Conservation (phyloP, 2,329 filamentous ascomycete species). For the Aspergillus tanneri region DNA sequence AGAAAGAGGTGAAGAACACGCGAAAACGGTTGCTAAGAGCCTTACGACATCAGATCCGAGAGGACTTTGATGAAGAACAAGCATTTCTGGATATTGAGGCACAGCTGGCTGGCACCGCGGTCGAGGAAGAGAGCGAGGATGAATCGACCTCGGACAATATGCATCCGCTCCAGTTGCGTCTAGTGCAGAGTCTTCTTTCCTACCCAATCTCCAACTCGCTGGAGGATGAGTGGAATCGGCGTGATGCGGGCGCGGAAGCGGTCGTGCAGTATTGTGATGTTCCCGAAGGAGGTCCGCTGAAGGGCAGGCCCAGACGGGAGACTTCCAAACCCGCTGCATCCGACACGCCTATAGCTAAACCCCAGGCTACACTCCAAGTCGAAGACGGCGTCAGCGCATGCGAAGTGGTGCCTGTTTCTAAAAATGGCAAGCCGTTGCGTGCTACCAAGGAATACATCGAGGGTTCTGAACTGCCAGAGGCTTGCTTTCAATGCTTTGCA, state of each 20-base stretch:
- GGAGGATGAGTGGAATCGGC: conserved; percentile 21
- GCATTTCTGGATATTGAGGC: conserved; percentile 21
- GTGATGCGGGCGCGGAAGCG: conserved; percentile 14
- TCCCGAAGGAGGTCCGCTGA: conserved; percentile 21
- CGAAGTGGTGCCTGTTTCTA: conserved; percentile 5
- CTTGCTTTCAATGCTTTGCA: conserved; percentile 8
- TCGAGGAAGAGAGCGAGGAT: conserved; percentile 17
- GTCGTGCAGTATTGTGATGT: conserved; percentile 18
- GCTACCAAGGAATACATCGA: conserved; percentile 15
- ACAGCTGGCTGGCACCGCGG: conserved; percentile 17
- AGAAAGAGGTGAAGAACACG: conserved; percentile 21
- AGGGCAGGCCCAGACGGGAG: conserved; percentile 14
- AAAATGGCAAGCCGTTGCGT: conserved; percentile 7
- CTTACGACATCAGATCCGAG: conserved; percentile 14
- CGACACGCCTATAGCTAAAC: conserved; percentile 2
- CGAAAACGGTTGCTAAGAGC: conserved; percentile 11
- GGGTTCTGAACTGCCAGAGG: not conserved
- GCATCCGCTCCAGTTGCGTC: conserved; percentile 13
- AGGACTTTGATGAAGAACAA: conserved; percentile 24
- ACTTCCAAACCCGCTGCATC: conserved; percentile 4
- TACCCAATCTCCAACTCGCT: conserved; percentile 21
- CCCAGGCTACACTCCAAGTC: not conserved
- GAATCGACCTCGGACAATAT: conserved; percentile 14
- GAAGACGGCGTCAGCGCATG: not conserved
- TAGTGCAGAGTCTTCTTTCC: conserved; percentile 18